These are phyloP conservation scores for Lentithecium fluviatile DNA, from an alignment of 495 filamentous ascomycete species.

Conservation along the genomic window DNA sequence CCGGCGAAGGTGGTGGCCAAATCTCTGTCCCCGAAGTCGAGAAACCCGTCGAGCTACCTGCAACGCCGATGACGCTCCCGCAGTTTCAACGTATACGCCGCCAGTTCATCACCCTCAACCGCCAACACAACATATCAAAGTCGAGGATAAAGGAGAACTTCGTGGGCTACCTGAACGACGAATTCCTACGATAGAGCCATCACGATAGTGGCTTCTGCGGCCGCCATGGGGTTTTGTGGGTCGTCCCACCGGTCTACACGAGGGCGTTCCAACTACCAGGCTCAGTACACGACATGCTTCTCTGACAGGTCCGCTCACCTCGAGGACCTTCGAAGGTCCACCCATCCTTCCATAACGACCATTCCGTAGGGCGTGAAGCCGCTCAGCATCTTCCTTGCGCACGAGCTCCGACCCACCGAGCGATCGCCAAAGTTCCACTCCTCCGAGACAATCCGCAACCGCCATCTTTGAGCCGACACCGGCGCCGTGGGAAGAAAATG, in stretches of 20 bases:
- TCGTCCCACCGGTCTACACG: no score
- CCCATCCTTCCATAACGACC: neutral
- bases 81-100: constrained; percentile 79
- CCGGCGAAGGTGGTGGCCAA: constrained; percentile 56
- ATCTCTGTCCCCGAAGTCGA: constrained; percentile 46
- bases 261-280: neutral
- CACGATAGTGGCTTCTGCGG: constrained; percentile 15
- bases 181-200: constrained; percentile 22
- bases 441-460: neutral
- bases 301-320: no score
- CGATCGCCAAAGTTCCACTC: constrained; percentile 7
- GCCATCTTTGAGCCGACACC: no score
- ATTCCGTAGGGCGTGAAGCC: neutral
- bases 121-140: constrained; percentile 56
- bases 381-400: neutral
- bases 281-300: no score
- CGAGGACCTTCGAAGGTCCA: no score
- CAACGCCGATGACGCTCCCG: constrained; percentile 56
- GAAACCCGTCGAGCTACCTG: constrained; percentile 41
- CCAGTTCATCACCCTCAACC: constrained; percentile 81
- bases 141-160: constrained; percentile 65
- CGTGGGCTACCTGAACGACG: constrained; percentile 66
- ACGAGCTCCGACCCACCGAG: neutral
- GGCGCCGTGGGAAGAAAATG: neutral
- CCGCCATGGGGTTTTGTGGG: constrained; percentile 17